Evolutionary conservation across 164 flowering plant genomes (phyloP).

Genomic region (Vitis rotundifolia): DNA sequence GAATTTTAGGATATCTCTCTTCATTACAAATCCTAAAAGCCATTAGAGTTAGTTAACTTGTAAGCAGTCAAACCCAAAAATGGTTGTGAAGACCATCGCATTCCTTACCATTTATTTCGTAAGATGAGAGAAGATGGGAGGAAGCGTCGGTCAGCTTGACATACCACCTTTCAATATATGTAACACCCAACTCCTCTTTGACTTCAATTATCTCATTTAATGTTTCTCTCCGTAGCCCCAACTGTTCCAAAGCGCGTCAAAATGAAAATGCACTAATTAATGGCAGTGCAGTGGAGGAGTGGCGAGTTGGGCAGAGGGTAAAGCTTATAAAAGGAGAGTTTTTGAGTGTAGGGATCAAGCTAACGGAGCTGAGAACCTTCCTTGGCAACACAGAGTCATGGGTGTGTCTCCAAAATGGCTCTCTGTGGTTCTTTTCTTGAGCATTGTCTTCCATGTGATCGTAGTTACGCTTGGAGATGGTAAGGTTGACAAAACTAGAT

Average conservation of each 20-base stretch:
- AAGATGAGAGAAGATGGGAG: too few species aligned
- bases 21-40: too few species aligned
- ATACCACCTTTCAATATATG: too few species aligned
- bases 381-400: conserved; percentile 10
- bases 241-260: conserved; percentile 27
- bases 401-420: conserved; percentile 29
- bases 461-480: conserved; percentile 28
- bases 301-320: conserved; percentile 2
- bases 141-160: too few species aligned
- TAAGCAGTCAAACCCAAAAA: too few species aligned
- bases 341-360: conserved; percentile 2
- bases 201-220: conserved; percentile 13
- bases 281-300: conserved; percentile 7
- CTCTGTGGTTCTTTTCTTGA: conserved; percentile 19
- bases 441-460: conserved; percentile 34
- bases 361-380: neutral
- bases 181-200: neutral
- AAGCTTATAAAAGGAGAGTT: conserved; percentile 17
- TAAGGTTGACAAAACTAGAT: conserved; percentile 24
- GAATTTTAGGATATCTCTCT: too few species aligned
- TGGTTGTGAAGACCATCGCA: too few species aligned
- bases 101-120: too few species aligned
- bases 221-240: conserved; percentile 33
- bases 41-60: too few species aligned
- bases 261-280: conserved; percentile 18